Conservation (phyloP, 306 rosid species). For the Cucumis hystrix region DNA sequence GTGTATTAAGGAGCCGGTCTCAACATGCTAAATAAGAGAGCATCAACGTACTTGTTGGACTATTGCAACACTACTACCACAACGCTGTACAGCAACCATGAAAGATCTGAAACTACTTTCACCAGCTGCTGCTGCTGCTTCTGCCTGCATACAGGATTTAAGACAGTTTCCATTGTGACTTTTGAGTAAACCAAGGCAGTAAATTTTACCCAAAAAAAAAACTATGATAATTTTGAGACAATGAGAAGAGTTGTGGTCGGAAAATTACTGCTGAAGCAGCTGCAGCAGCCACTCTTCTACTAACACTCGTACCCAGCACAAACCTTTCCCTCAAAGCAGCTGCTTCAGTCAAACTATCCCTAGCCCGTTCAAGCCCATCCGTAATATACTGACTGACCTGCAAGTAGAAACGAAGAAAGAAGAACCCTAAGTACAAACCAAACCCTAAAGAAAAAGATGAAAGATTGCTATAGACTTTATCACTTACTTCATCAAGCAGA, state of each 20-base stretch:
- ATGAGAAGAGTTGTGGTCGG: constrained; percentile 11
- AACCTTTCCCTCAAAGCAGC: constrained; percentile 90
- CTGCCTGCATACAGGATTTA: constrained; percentile 60
- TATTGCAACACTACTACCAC: constrained; percentile 98
- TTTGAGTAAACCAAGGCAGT: constrained; percentile 7
- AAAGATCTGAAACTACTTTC: constrained; percentile 99
- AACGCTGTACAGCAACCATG: constrained; percentile 99
- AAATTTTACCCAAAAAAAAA: not conserved
- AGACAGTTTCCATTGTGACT: not conserved
- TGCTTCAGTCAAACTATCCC: constrained; percentile 89
- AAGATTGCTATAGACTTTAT: constrained; percentile 7
- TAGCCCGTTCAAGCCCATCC: constrained; percentile 94
- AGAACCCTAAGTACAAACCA: not conserved
- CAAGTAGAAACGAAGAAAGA: not conserved
- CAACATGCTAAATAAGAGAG: constrained; percentile 7
- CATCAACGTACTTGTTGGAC: constrained; percentile 77
- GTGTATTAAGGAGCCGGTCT: constrained; percentile 4
- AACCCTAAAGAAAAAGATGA: not conserved
- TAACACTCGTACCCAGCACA: constrained; percentile 62
- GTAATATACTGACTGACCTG: constrained; percentile 95
- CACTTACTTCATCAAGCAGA: constrained; percentile 94
- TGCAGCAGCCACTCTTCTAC: constrained; percentile 98
- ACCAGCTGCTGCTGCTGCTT: constrained; percentile 99
- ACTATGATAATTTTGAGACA: constrained; percentile 6
- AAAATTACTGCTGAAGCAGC: constrained; percentile 89